These are phyloP conservation scores for Thermomyces lanuginosus DNA, from an alignment of 2,329 filamentous ascomycete genomes.

Conservation along the genomic window DNA sequence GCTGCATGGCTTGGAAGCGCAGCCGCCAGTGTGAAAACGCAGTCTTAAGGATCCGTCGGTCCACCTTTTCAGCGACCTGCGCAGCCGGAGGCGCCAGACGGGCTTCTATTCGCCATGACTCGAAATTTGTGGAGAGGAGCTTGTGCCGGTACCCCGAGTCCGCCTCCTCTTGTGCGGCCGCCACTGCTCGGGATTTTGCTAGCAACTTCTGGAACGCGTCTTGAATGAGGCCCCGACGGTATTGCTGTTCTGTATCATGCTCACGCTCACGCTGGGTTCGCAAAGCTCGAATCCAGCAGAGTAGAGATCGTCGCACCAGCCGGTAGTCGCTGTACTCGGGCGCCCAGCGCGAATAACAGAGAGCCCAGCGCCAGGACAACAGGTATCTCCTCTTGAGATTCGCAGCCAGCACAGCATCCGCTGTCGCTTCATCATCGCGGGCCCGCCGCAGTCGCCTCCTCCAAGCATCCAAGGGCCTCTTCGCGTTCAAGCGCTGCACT, in stretches of 20 bases:
- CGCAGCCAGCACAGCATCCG: constrained; percentile 14
- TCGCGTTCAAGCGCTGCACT: constrained; percentile 34
- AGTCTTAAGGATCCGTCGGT: constrained; percentile 30
- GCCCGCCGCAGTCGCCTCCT: constrained; percentile 26
- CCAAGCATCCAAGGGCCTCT: constrained; percentile 41
- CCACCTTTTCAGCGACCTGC: constrained; percentile 29
- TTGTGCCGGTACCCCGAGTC: constrained; percentile 16
- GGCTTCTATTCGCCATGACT: constrained; percentile 27
- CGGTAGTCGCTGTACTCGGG: constrained; percentile 28
- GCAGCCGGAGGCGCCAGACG: constrained; percentile 27
- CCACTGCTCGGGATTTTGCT: constrained; percentile 15
- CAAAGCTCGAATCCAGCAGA: constrained; percentile 25
- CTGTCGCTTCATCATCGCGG: constrained; percentile 19
- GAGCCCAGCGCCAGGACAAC: constrained; percentile 30
- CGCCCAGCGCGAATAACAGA: constrained; percentile 27
- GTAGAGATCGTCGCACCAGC: constrained; percentile 25
- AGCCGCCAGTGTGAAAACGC: constrained; percentile 36
- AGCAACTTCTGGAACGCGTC: constrained; percentile 20
- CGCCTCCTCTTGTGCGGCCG: constrained; percentile 16
- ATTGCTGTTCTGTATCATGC: constrained; percentile 20
- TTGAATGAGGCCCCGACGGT: constrained; percentile 14
- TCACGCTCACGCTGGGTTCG: constrained; percentile 24
- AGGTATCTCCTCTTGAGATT: constrained; percentile 19
- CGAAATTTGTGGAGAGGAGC: constrained; percentile 21
- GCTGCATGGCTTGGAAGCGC: constrained; percentile 27